Base-by-base conservation (phyloP, 495 filamentous ascomycete species). In the Aspergillus heteromorphus region DNA sequence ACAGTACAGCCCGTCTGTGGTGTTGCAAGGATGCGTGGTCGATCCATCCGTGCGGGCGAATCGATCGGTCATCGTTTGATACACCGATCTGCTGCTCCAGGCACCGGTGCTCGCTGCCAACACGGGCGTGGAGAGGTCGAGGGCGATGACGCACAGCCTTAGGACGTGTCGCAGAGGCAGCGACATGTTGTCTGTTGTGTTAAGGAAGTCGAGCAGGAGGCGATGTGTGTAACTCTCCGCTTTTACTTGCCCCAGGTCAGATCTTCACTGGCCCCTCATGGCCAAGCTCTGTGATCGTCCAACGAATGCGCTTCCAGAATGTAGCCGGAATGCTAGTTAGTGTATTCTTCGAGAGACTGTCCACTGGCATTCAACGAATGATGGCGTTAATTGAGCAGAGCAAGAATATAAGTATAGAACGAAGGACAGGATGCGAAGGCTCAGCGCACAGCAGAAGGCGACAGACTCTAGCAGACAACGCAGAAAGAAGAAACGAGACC, bases 11-110 rank as follows among this genome's bases (percentile, higher is more conserved):
- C 68, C 68, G 20, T 58, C 62, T n/a, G 62, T 67, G 5, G 64
- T 61, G 42, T 72, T 70, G 61, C 64, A 83, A 60, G 51, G 55
- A 8, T 76, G 76, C 3, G 79, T 84, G 6, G 61, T 70, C 11
- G 81, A 85, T 17, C 82, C 81, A 66, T 88, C 76, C 14, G 83
- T 80, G 31, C 82, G 84, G 20, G 87, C 86, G 50, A 91, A 86
- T 5, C 89, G 79, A 63, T 92, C 88, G 5, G 86, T 89, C 54
- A 92, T 74, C 30, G 87, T 80, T 63, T 89, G 87, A 61, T 90
- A 91, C 52, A 91, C 82, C n/a, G 80, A 81, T 55, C 82, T 75
- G 40, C 73, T 65, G 31, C 81, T 77, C 84, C 84, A 87, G 48
- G 73, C 71, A 1, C 58, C 42, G 14, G 49, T 65, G 21, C 45